These are phyloP conservation scores for Saksenaea oblongispora DNA, from an alignment of 371 early-diverging fungal species.

Conservation along the genomic window DNA sequence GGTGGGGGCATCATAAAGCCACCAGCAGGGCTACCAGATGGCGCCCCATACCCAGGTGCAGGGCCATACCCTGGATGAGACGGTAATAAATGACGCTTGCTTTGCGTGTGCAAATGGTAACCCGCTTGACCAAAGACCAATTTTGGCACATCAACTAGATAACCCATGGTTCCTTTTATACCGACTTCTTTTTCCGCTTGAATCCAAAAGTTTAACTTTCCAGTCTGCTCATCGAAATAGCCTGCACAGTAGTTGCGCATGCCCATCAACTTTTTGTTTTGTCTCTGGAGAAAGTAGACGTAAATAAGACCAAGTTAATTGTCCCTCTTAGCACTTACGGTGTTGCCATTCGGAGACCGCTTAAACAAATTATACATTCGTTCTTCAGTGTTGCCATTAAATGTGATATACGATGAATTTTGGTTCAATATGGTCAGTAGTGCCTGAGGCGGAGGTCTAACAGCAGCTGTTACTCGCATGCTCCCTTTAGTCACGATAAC, in stretches of 20 bases:
- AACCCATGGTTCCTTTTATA: constrained; percentile 36
- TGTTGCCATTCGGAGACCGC: constrained; percentile 40
- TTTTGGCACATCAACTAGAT: constrained; percentile 36
- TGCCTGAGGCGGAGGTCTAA: constrained; percentile 44
- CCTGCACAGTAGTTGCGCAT: constrained; percentile 39
- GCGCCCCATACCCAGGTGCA: neutral
- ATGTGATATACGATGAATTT: constrained; percentile 31
- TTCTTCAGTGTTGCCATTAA: constrained; percentile 39
- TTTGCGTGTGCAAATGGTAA: constrained; percentile 1
- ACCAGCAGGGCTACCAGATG: neutral
- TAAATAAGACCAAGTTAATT: neutral
- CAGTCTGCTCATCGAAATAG: constrained; percentile 30
- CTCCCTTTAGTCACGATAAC: neutral
- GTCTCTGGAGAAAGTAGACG: constrained; percentile 8
- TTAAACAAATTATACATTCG: constrained; percentile 45
- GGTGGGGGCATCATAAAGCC: neutral
- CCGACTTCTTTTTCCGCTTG: constrained; percentile 37
- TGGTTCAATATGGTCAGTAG: constrained; percentile 40
- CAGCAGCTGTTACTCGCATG: neutral
- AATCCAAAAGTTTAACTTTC: constrained; percentile 38
- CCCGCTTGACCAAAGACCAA: constrained; percentile 36
- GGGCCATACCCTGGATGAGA: neutral
- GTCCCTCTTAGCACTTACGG: constrained; percentile 14
- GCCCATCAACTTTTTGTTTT: constrained; percentile 25
- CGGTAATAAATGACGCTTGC: neutral